These are phyloP conservation scores for Rhododendron williamsianum DNA, from an alignment of 148 eudicot genomes.

Conservation along the genomic window DNA sequence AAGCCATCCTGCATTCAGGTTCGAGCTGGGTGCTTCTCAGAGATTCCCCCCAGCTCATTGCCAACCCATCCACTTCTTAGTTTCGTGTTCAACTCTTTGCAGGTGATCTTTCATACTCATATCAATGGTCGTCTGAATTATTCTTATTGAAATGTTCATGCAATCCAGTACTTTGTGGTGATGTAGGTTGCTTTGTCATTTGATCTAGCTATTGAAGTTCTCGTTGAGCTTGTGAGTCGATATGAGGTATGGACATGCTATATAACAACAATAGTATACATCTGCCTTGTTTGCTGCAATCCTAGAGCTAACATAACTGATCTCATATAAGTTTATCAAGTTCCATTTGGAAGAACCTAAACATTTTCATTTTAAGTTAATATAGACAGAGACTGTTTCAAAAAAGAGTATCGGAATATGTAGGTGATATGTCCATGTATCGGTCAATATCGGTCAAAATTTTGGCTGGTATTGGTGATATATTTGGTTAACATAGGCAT, in stretches of 20 bases:
- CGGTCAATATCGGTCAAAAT: background rate
- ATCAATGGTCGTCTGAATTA: constrained; percentile 10
- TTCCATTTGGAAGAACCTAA: background rate
- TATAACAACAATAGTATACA: background rate
- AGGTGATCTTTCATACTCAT: constrained; percentile 35
- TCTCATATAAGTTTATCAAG: background rate
- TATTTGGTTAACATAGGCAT: background rate
- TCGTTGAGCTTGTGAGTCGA: constrained; percentile 82
- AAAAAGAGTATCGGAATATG: background rate
- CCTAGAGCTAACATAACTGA: background rate
- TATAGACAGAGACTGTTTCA: background rate
- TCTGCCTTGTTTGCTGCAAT: constrained; percentile 8
- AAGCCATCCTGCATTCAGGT: constrained; percentile 48
- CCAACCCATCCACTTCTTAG: constrained; percentile 79
- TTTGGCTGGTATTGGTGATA: background rate
- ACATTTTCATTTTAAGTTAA: background rate
- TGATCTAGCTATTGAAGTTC: constrained; percentile 87
- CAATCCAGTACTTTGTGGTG: constrained; percentile 9
- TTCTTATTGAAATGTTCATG: constrained; percentile 16
- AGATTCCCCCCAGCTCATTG: constrained; percentile 62
- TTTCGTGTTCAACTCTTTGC: constrained; percentile 82
- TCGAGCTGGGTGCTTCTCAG: constrained; percentile 90
- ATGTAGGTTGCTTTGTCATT: constrained; percentile 73
- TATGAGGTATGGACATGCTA: constrained; percentile 60
- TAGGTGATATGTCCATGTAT: background rate